phyloP scores from a whole-genome alignment of 108 stramenopile genomes.

The Chaetoceros tenuissimus region DNA sequence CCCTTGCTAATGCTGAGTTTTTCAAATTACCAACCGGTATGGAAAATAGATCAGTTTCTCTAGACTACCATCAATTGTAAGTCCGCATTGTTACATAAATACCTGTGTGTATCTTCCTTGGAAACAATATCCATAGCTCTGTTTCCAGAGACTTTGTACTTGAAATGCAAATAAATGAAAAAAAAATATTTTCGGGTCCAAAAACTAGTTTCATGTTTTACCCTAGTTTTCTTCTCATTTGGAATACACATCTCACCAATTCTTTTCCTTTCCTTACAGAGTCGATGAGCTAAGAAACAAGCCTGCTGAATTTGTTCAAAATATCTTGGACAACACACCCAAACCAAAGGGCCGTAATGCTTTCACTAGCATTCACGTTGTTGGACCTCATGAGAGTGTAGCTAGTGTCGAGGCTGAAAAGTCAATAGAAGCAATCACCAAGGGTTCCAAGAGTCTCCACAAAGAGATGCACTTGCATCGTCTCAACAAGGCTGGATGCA shows the following conservation, averaged over 20 bases:
- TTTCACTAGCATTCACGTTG: slow-evolving; percentile 5
- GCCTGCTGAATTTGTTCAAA: neutral
- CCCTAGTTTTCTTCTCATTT: too few relatives aligned
- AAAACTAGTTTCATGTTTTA: too few relatives aligned
- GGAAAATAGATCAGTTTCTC: neutral
- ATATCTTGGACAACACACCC: neutral
- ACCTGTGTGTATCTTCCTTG: too few relatives aligned
- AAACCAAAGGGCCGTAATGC: slow-evolving; percentile 5
- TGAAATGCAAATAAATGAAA: too few relatives aligned
- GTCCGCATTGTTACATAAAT: too few relatives aligned
- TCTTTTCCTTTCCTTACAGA: neutral
- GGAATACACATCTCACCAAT: too few relatives aligned
- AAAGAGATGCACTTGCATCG: neutral
- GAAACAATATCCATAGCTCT: too few relatives aligned
- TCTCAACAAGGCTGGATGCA: neutral
- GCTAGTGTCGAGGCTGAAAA: neutral
- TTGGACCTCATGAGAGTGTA: slow-evolving; percentile 3
- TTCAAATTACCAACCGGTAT: neutral
- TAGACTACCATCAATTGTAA: neutral
- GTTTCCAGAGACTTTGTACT: too few relatives aligned
- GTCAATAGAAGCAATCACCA: slow-evolving; percentile 1
- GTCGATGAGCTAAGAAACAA: neutral
- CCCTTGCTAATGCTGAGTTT: neutral
- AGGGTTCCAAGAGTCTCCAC: neutral
- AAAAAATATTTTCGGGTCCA: too few relatives aligned